Conservation (phyloP, 2,329 filamentous ascomycete genomes). For the Alternaria panax region DNA sequence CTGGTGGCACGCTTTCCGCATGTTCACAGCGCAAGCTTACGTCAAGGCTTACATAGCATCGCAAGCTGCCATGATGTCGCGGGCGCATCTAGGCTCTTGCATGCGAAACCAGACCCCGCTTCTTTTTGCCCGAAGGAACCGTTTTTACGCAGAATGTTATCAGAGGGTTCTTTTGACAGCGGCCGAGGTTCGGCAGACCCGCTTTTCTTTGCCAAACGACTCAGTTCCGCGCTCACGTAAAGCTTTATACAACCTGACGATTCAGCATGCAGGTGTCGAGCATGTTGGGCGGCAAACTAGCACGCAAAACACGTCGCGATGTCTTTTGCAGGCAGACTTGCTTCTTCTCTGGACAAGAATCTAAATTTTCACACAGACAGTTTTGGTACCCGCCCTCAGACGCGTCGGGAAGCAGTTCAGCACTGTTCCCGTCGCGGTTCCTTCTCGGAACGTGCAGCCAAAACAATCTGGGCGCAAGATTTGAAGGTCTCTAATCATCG, state of each 20-base stretch:
- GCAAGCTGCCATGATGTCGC: background rate
- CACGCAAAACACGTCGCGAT: background rate
- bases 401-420: background rate
- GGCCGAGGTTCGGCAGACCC: conserved; percentile 12
- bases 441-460: background rate
- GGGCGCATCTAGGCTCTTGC: background rate
- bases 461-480: background rate
- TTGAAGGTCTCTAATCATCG: background rate
- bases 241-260: background rate
- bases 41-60: background rate
- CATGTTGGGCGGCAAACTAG: background rate
- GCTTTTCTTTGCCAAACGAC: conserved; percentile 3
- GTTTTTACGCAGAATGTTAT: background rate
- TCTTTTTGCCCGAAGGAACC: background rate
- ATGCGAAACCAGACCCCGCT: background rate
- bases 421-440: conserved; percentile 1
- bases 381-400: background rate
- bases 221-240: conserved; percentile 24
- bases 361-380: background rate
- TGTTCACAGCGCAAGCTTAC: background rate
- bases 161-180: background rate
- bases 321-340: background rate
- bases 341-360: background rate
- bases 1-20: background rate
- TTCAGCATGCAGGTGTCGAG: background rate